Percentiles rank a stretch among this genome's conserved stretches.
phyloP scores from a whole-genome alignment of 169 alveolate genomes.

The Cryptosporidium ubiquitum region DNA sequence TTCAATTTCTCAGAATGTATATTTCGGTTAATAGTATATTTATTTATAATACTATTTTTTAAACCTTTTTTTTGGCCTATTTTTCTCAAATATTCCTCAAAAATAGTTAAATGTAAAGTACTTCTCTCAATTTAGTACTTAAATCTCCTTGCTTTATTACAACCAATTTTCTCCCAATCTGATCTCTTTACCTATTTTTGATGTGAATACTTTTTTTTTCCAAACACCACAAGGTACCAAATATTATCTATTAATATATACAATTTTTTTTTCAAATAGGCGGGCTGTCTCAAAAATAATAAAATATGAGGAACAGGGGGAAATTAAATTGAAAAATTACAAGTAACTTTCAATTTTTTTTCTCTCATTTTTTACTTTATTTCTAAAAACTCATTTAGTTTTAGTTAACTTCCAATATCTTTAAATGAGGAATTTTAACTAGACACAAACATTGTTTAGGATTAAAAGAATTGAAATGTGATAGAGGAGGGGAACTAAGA shows the following conservation, averaged over 20 bases:
- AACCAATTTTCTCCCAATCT: not conserved
- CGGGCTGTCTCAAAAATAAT: constrained; percentile 62
- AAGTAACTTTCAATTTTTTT: not conserved
- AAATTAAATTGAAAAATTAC: not conserved
- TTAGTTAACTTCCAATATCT: no score
- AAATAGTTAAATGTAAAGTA: not conserved
- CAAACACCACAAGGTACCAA: not conserved
- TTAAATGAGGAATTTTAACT: no score
- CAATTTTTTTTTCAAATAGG: not conserved
- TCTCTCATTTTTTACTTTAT: no score
- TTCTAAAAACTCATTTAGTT: no score
- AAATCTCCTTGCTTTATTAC: not conserved
- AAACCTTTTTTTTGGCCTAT: not conserved
- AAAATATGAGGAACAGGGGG: not conserved
- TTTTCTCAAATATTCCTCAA: not conserved
- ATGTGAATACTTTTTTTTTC: not conserved
- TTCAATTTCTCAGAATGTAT: no score
- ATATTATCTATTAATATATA: not conserved
- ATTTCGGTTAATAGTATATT: no score
- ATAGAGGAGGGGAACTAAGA: no score
- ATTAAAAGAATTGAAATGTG: no score
- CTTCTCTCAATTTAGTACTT: not conserved
- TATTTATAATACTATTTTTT: no score
- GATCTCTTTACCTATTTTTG: not conserved
- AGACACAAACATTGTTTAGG: no score